Evolutionary conservation across 2,329 filamentous ascomycete genomes (phyloP), one percentile per base, ranked within the genome.

Genomic region (Penicillium sp.): DNA sequence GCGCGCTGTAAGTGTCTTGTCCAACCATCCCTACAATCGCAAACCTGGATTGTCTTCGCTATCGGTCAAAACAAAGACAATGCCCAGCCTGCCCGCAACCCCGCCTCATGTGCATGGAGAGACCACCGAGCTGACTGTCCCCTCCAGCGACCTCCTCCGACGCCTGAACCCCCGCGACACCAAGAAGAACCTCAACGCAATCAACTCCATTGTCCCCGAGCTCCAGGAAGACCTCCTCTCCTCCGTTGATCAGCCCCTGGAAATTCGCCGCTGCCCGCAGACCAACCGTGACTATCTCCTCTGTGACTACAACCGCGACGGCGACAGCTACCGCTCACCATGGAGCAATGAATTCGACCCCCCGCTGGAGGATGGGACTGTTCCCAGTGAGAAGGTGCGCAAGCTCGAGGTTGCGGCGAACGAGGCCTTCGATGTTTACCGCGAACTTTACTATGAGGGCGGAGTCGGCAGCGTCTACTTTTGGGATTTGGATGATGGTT

Each of bases 311-410:
- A 99, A 99, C 82, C 92, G 94, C 60, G 94, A 99, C 76, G 94
- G 94, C 57, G 93, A 97, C 78, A 95, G 89, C 76, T 96, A 96
- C 83, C 89, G 94, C 57, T 96, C 90, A 60, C 94, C 94, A n/a
- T 99, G 94, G 94, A 94, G 88, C 77, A 97, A 97, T 77, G 89
- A 96, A 75, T 99, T 99, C 74, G 91, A 97, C 71, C 94, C 93
- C 15, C 89, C 91, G 12, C 82, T 96, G 54, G 87, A 89, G 42
- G 92, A 96, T 69, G 90, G 91, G 1, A 90, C 91, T 1, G 85
- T 95, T 10, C 93, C 93, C 1, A 93, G 89, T 65, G 94, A 97
- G 74, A 81, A 91, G 50, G 90, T 97, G 64, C 83, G 94, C 63
- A 90, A 90, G 78, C 93, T 97, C 85, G 94, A 99, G 80, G 76